Base-by-base conservation (phyloP, 768 basidiomycete species). In the Asterophora parasitica region DNA sequence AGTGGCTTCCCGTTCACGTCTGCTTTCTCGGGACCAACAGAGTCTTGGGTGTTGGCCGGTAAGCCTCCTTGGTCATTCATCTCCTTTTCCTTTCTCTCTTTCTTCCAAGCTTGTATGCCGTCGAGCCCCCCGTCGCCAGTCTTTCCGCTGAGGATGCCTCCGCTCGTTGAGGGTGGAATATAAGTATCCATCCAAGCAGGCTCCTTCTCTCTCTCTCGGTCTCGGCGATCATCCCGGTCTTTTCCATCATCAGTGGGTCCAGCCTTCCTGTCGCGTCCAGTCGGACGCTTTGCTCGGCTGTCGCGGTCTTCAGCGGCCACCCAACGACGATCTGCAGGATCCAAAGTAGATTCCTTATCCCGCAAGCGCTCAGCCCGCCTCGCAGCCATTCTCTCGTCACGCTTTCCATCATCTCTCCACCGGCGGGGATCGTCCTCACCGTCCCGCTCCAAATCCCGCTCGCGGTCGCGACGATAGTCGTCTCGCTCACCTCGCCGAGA, bases 101-200 rank as follows among this genome's bases (percentile, higher is more conserved):
- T 87, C 73, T 90, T 92, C 80, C 88, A 92, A 2, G 83, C 87
- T 58, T 92, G 89, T 27, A 92, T 88, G 30, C 85, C 81, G 61
- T 92, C 89, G 19, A 89, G 68, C 58, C 86, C 85, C 15, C 85
- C 89, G 40, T 78, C 76, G 20, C 66, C 63, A 27, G 68, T 69
- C 50, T 77, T 77, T 7, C 78, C 78, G 13, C 86, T 85, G 45
- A 88, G 71, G 44, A 88, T 81, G 11, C 83, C 85, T 39, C 71
- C 68, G 27, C 67, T 69, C 13, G 79, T 62, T 17, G 74, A 74
- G 42, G 68, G 74, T 10, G 88, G 88, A 51, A 90, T 76, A 61
- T 89, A 90, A 15, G 86, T 82, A 54, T 91, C 90, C 89, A 92
- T 92, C 89, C 89, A 92, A 13, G 89, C 89, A 17, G 89, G 90